Percentiles rank a stretch among this genome's conserved stretches.
Evolutionary conservation across 345 rosid genomes (phyloP).

Genomic region (Carallia brachiata): DNA sequence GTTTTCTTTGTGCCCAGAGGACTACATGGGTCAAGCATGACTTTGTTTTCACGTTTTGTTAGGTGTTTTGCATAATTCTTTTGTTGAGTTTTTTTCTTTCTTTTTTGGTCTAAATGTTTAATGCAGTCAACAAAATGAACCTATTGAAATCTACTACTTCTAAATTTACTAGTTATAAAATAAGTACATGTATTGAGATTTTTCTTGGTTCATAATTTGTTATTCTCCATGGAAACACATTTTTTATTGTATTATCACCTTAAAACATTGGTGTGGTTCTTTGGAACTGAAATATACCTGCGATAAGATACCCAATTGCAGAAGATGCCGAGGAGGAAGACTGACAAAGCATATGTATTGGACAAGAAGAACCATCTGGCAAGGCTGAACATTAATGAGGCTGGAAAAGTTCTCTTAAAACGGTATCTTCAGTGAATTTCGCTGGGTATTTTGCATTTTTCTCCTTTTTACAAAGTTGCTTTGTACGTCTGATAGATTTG

Average conservation of each 20-base stretch:
- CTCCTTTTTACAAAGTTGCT: not conserved
- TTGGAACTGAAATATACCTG: constrained; percentile 32
- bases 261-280: not conserved
- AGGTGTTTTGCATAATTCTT: no score
- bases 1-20: no score
- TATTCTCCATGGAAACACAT: no score
- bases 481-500: not conserved
- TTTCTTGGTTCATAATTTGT: not conserved
- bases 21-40: no score
- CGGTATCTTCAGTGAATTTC: constrained; percentile 37
- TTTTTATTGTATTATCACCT: not conserved
- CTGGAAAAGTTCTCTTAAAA: constrained; percentile 80
- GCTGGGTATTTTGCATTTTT: not conserved
- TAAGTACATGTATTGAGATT: no score
- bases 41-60: no score
- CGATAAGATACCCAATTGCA: constrained; percentile 90
- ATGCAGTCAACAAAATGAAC: no score
- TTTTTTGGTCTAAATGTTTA: no score
- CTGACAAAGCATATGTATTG: constrained; percentile 82
- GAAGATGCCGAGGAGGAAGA: constrained; percentile 96
- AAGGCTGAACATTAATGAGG: constrained; percentile 67
- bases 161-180: no score
- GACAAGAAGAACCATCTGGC: constrained; percentile 95
- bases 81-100: no score
- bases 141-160: no score